These are phyloP conservation scores for Chenopodium formosanum DNA, from an alignment of 148 eudicot genomes.

Conservation along the genomic window DNA sequence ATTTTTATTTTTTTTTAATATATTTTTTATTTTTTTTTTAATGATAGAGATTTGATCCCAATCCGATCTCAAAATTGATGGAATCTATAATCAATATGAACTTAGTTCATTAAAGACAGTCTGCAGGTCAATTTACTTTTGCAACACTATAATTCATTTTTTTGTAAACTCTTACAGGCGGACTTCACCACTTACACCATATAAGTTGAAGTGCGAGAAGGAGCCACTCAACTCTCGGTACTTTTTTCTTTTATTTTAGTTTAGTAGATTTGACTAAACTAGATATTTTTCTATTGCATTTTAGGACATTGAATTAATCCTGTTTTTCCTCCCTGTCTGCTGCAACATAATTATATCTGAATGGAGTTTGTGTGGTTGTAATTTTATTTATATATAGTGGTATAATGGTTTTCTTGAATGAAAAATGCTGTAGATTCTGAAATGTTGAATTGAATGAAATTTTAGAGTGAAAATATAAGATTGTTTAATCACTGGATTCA, in stretches of 20 bases:
- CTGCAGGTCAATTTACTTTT: background rate
- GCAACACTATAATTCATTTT: background rate
- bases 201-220: constrained; percentile 86
- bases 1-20: no score
- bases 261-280: background rate
- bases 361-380: background rate
- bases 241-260: constrained; percentile 14
- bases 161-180: constrained; percentile 53
- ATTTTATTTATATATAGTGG: background rate
- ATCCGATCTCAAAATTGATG: no score
- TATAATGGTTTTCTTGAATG: background rate
- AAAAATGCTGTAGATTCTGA: background rate
- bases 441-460: background rate
- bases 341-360: background rate
- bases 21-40: no score
- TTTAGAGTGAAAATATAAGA: no score
- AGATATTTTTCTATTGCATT: background rate
- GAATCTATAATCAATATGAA: background rate
- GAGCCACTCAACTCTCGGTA: constrained; percentile 92
- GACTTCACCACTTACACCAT: constrained; percentile 48
- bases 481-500: no score
- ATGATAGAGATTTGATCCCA: no score
- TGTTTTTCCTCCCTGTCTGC: background rate
- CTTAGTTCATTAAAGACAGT: background rate
- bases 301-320: background rate